Evolutionary conservation across 345 rosid genomes (phyloP), one percentile per base, ranked within the genome.

Genomic region (Eucalyptus lansdowneana): DNA sequence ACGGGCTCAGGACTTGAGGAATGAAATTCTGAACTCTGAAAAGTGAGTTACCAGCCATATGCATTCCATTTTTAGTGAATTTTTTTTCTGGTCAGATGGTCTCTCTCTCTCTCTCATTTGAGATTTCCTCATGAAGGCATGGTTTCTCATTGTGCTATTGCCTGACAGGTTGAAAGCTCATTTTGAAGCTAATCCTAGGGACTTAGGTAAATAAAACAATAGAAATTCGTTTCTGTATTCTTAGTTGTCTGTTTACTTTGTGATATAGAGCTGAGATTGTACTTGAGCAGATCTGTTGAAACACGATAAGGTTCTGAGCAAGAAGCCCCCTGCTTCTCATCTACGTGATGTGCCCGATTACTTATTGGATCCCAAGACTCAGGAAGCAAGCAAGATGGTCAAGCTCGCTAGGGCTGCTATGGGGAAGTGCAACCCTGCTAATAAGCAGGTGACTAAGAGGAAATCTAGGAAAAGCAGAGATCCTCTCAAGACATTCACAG

Each of bases 1-100:
- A 42, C 94, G 99, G 60, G 99, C 99, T 90, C 96, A 94, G 93
- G 98, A 98, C 92, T 91, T 96, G 91, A 97, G 98, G 89, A 97
- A 96, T 89, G 98, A 96, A 92, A 96, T 97, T 11, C 93, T 98
- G 87, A 97, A 98, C 92, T 98, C 98, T 13, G 98, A 95, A 89
- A 98, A 95, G 99, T 97, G 93, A 96, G 98, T 93, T 86, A 65
- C 49, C 89, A 8, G 80, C 62, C 22, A 54, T 80, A 81, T 6
- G 40, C 56, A 76, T 76, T 60, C 12, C 88, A 50, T 86, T 86
- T 86, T 29, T 87, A 72, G 45, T 15, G 47, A 7, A 13, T 47
- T 34, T 58, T 56, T 56, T 69, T 72, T 51, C 37, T 29, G 15
- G 58, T 27, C 58, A 80, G 54, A 50, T 85, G 51, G 4, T 49